Evolutionary conservation across 164 flowering plant species (phyloP), one percentile per base, ranked within the genome.

Genomic region (Magnolia kwangsiensis): DNA sequence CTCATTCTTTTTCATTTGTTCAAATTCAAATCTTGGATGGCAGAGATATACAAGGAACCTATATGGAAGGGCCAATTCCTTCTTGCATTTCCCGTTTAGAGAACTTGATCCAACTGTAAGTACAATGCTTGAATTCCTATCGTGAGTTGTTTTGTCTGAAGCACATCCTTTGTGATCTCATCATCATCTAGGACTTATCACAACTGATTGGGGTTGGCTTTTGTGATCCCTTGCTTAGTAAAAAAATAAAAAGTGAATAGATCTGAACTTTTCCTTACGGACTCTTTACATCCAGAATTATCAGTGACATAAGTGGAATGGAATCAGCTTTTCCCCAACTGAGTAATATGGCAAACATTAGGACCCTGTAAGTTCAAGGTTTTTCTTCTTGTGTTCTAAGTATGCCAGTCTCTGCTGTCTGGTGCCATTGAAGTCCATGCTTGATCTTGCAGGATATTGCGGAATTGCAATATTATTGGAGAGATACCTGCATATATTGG

Each of bases 51-150:
- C 83, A 84, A 58, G 92, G 88, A 29, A 91, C 88, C 80, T 90
- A 92, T 69, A 71, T 91, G 31, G 77, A 73, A 72, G 95, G 95
- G 3, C 97, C 95, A 2, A 90, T 91, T 80, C 97, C 97, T 23
- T 69, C 85, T 37, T 80, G 74, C 68, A 84, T 92, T 58, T 89
- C 88, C 51, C 61, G 74, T 67, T 78, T 92, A 84, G 77, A 74
- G 51, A 85, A 76, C 7, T 69, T 91, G 71, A 63, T 76, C 45
- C 80, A 83, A 23, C 50, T 92, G 97, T 92, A 77, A 88, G 92
- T 58, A 29, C 73, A 37, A 20, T 31, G 75, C 65, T 29, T 71
- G 67, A 20, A 23, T 58, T 75, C 50, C 20, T 16, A 67, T 3
- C 6, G 2, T 10, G 7, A 24, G 31, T 14, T 1, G 24, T 16